A percentile compares a stretch with the other conserved stretches of the same genome.
phyloP scores from a whole-genome alignment of 2,329 filamentous ascomycete species.

The Hypoxylon sp. region DNA sequence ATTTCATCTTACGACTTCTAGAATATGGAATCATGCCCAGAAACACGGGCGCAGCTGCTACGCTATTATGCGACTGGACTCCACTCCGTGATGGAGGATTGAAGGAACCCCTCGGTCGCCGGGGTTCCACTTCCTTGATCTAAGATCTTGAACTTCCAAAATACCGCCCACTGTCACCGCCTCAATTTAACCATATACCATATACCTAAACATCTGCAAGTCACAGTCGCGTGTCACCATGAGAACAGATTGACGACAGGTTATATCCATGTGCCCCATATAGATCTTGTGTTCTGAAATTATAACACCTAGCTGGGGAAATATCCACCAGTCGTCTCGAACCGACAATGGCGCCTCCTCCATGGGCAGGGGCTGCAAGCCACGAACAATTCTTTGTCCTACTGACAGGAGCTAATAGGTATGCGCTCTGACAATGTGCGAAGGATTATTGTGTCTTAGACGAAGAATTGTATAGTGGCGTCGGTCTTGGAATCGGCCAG shows the following conservation, averaged over 20 bases:
- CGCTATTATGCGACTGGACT: slow-evolving; percentile 19
- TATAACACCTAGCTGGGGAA: neutral
- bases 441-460: slow-evolving; percentile 30
- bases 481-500: slow-evolving; percentile 86
- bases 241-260: slow-evolving; percentile 7
- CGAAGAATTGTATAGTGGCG: slow-evolving; percentile 71
- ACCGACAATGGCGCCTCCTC: slow-evolving; percentile 49
- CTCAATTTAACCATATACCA: slow-evolving; percentile 31
- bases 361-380: slow-evolving; percentile 53
- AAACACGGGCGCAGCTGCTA: slow-evolving; percentile 6
- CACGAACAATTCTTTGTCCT: slow-evolving; percentile 55
- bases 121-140: slow-evolving; percentile 26
- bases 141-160: slow-evolving; percentile 10
- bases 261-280: neutral
- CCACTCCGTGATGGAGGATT: slow-evolving; percentile 12
- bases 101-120: neutral
- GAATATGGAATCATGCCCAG: slow-evolving; percentile 20
- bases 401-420: slow-evolving; percentile 56
- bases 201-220: neutral
- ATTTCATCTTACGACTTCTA: slow-evolving; percentile 18
- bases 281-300: neutral
- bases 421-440: slow-evolving; percentile 29
- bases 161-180: slow-evolving; percentile 48
- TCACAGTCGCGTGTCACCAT: neutral
- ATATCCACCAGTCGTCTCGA: slow-evolving; percentile 1